Conservation (phyloP, 2,329 filamentous ascomycete genomes). For the Claviceps sp. region DNA sequence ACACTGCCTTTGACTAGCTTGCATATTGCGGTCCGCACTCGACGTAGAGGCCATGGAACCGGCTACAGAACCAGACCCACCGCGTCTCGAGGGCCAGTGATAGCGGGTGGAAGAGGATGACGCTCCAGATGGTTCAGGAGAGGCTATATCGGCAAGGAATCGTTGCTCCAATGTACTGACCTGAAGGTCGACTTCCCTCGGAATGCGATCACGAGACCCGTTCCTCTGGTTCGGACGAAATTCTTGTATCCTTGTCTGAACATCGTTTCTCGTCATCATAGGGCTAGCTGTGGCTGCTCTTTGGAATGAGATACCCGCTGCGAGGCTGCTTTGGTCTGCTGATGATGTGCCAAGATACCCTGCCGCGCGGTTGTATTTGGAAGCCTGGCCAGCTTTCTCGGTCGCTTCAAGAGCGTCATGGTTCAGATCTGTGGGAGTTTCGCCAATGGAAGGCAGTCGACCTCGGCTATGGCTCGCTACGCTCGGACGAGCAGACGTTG, state of each 20-base stretch:
- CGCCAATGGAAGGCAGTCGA: slow-evolving; percentile 67
- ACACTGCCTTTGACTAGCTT: slow-evolving; percentile 45
- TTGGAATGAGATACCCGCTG: slow-evolving; percentile 34
- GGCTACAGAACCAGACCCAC: slow-evolving; percentile 40
- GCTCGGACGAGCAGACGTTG: slow-evolving; percentile 47
- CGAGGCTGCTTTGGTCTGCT: slow-evolving; percentile 28
- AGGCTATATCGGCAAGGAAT: slow-evolving; percentile 38
- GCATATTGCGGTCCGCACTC: slow-evolving; percentile 35
- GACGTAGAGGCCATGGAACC: slow-evolving; percentile 45
- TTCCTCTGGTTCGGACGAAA: slow-evolving; percentile 47
- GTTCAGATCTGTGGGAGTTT: slow-evolving; percentile 27
- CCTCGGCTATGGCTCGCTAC: slow-evolving; percentile 47
- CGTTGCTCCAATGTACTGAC: slow-evolving; percentile 44
- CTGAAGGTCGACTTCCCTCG: slow-evolving; percentile 52
- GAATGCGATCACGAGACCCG: slow-evolving; percentile 66
- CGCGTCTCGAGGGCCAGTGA: slow-evolving; percentile 41
- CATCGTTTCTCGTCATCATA: slow-evolving; percentile 49
- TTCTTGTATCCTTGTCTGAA: slow-evolving; percentile 48
- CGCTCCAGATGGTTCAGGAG: slow-evolving; percentile 40
- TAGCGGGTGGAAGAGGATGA: slow-evolving; percentile 43
- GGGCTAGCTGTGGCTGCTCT: slow-evolving; percentile 57
- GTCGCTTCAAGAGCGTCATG: slow-evolving; percentile 15
- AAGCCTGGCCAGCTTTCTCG: slow-evolving; percentile 12
- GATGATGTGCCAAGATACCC: too few relatives aligned
- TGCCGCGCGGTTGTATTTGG: too few relatives aligned